Conservation (phyloP, 306 rosid species). For the Dalbergia oliveri region DNA sequence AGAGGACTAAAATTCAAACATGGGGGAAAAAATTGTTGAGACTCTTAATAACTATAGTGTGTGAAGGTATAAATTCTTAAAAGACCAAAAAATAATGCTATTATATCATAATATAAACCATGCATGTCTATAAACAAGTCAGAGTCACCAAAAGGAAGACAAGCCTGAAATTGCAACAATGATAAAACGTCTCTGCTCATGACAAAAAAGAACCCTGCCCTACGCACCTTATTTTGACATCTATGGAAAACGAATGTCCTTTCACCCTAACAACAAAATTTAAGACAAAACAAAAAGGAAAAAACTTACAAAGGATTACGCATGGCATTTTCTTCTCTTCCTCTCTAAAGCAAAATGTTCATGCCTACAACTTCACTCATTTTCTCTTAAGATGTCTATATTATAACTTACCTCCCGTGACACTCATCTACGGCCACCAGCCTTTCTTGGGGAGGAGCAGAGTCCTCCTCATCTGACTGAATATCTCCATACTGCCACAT, state of each 20-base stretch:
- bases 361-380: constrained; percentile 57
- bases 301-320: constrained; percentile 60
- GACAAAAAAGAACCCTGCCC: constrained; percentile 51
- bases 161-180: constrained; percentile 14
- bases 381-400: constrained; percentile 51
- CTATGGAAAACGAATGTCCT: constrained; percentile 53
- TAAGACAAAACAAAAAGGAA: constrained; percentile 48
- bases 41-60: too few relatives aligned
- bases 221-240: constrained; percentile 63
- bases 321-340: constrained; percentile 50
- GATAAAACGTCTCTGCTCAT: constrained; percentile 50
- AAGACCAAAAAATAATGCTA: too few relatives aligned
- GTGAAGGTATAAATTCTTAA: too few relatives aligned
- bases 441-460: constrained; percentile 75
- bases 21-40: too few relatives aligned
- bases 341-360: constrained; percentile 55
- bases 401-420: constrained; percentile 43
- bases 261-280: constrained; percentile 55
- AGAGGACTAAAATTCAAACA: too few relatives aligned
- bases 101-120: too few relatives aligned
- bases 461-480: constrained; percentile 90
- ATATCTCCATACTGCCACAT: constrained; percentile 96
- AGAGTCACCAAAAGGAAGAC: neutral
- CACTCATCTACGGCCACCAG: constrained; percentile 70
- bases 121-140: too few relatives aligned